phyloP scores from a whole-genome alignment of 208 protist genomes.

The Leishmania tropica region DNA sequence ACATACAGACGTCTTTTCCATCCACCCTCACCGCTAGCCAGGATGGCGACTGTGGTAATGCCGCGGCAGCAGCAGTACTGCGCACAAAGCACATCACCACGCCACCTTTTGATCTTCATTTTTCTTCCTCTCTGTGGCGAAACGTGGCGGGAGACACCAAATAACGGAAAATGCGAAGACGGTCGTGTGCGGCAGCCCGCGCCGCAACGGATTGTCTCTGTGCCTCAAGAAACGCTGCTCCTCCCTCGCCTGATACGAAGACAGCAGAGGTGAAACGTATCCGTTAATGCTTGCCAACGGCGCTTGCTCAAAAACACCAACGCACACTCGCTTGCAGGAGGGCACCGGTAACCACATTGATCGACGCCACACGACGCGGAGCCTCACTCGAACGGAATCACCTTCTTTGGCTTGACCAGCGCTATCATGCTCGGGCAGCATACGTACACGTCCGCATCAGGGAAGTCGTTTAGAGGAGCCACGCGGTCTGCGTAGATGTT shows the following conservation, averaged over 20 bases:
- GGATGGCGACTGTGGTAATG: neutral
- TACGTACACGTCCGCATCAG: slow-evolving; percentile 84
- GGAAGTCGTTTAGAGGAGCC: slow-evolving; percentile 53
- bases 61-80: neutral
- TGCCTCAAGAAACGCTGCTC: neutral
- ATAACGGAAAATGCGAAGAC: neutral
- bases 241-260: neutral
- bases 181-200: neutral
- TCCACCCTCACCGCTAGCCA: slow-evolving; percentile 1
- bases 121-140: neutral
- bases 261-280: neutral
- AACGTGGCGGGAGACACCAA: neutral
- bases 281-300: neutral
- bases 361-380: neutral
- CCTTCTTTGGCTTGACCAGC: slow-evolving; percentile 52
- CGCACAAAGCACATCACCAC: neutral
- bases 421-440: slow-evolving; percentile 70
- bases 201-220: neutral
- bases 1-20: neutral
- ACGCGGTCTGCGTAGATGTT: slow-evolving; percentile 53
- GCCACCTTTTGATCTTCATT: neutral
- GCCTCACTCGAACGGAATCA: slow-evolving; percentile 38
- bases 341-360: neutral
- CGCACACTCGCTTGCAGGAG: neutral
- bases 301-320: neutral